Evolutionary conservation across 2,329 filamentous ascomycete genomes (phyloP), one percentile per base, ranked within the genome.

Genomic region (Lachnellula arida): DNA sequence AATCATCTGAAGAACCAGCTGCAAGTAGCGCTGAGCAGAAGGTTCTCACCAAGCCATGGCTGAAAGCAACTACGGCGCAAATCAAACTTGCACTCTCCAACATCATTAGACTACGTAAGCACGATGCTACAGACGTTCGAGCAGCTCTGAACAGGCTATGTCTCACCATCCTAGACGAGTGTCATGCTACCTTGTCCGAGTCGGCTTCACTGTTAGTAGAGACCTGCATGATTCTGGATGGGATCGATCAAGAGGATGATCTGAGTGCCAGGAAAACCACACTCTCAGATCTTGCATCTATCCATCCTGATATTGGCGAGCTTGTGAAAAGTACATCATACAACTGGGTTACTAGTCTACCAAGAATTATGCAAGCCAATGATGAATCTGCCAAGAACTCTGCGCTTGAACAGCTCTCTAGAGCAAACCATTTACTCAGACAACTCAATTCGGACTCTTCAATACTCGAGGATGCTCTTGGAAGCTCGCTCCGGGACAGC

Each of bases 31-130:
- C 28, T 6, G 81, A 46, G 76, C 76, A 44, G 64, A 71, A 7
- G 67, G 78, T 11, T 17, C 57, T 70, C 11, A 66, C 64, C 2
- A 63, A 61, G 68, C 76, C 79, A 35, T 99, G 94, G 94, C 75
- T 96, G 1, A 86, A 84, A 58, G 91, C 89, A 7, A 96, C 93
- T 2, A 76, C 84, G 2, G 79, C 81, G 1, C 92, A 97, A 69
- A 81, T 97, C 53, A 93, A 92, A 68, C 79, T 94, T 52, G 92
- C 91, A 1, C 75, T 99, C 15, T 82, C 85, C 4, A 88, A 86
- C 39, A 80, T 97, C 17, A 77, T 94, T 60, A 91, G 87, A 64
- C 71, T 97, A 34, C 85, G 89, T 15, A 82, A 77, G 40, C 86
- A 93, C 68, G 81, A 87, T 46, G 82, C 87, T 35, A 67, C 74